Evolutionary conservation across 257 asterid species (phyloP).

Genomic region (Asclepias syriaca): DNA sequence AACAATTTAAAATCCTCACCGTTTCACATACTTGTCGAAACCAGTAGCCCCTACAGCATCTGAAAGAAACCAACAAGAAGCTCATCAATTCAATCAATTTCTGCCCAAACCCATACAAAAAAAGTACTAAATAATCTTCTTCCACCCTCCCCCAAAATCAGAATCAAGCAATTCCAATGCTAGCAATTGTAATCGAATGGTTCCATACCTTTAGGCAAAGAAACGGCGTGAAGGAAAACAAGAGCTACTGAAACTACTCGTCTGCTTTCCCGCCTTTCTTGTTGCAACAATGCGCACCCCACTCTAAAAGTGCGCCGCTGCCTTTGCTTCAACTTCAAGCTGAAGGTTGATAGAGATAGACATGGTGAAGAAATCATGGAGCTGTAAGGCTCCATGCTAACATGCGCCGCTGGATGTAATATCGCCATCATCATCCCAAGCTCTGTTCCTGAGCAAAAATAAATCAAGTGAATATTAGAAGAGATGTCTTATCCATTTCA

Average conservation of each 20-base stretch:
- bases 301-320: constrained; percentile 26
- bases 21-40: constrained; percentile 74
- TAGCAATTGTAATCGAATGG: constrained; percentile 4
- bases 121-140: background rate
- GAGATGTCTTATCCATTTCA: constrained; percentile 12
- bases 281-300: constrained; percentile 41
- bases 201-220: constrained; percentile 47
- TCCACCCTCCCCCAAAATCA: background rate
- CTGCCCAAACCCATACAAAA: background rate
- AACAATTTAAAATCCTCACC: constrained; percentile 31
- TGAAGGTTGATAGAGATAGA: constrained; percentile 16
- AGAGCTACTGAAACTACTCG: constrained; percentile 57
- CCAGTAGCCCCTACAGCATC: constrained; percentile 58
- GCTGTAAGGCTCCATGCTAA: constrained; percentile 26
- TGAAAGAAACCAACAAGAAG: constrained; percentile 46
- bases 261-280: constrained; percentile 50
- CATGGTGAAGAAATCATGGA: constrained; percentile 22
- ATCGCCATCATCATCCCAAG: constrained; percentile 10
- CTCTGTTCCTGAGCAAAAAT: background rate
- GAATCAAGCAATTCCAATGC: constrained; percentile 1
- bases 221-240: constrained; percentile 39
- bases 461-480: background rate
- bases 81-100: background rate
- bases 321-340: constrained; percentile 9
- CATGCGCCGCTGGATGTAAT: constrained; percentile 27